Conservation (phyloP, 2,329 filamentous ascomycete genomes). For the Fusarium pseudograminearum region DNA sequence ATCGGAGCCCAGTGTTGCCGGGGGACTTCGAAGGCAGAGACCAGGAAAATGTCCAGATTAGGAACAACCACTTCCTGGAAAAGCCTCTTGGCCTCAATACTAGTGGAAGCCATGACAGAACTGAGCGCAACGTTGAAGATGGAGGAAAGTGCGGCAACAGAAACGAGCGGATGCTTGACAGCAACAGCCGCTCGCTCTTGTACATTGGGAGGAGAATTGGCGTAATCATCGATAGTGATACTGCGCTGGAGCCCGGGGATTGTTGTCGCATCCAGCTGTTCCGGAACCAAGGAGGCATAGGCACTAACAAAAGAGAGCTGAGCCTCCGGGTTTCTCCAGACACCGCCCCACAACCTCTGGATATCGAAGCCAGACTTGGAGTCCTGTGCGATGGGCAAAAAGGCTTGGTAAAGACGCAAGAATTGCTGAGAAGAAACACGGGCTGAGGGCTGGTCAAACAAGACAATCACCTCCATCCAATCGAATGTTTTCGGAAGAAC, state of each 20-base stretch:
- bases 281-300: constrained; percentile 79
- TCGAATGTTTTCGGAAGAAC: constrained; percentile 72
- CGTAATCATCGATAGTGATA: constrained; percentile 73
- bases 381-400: constrained; percentile 77
- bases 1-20: constrained; percentile 79
- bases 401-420: constrained; percentile 80
- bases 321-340: constrained; percentile 87
- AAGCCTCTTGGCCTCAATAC: constrained; percentile 71
- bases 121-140: constrained; percentile 75
- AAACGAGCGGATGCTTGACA: constrained; percentile 87
- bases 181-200: constrained; percentile 69
- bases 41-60: constrained; percentile 82
- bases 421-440: constrained; percentile 85
- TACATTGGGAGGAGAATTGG: constrained; percentile 61
- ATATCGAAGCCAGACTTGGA: constrained; percentile 74
- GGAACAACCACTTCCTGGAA: constrained; percentile 77
- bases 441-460: constrained; percentile 84
- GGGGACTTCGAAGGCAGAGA: constrained; percentile 80
- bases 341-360: constrained; percentile 88
- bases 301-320: constrained; percentile 95
- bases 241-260: constrained; percentile 85
- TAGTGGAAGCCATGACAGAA: constrained; percentile 71
- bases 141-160: constrained; percentile 81
- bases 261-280: constrained; percentile 83
- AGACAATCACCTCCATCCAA: constrained; percentile 78